Evolutionary conservation across 1,284 basidiomycete genomes (phyloP), one percentile per base, ranked within the genome.

Genomic region (Heliocybe sulcata): DNA sequence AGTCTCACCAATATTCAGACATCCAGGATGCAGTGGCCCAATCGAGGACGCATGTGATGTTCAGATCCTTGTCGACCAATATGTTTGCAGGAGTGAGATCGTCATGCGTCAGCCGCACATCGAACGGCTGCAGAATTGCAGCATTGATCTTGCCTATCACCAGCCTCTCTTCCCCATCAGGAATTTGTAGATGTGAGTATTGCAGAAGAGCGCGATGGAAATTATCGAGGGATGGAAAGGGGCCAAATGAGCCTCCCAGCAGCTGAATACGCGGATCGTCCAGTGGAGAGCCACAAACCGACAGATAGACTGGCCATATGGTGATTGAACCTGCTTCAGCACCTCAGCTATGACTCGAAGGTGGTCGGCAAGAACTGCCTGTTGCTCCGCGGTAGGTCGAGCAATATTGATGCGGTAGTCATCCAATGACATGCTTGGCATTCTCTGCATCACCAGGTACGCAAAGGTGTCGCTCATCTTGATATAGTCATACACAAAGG

Each of bases 1-100:
- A 25, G 31, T 49, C 61, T 45, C 68, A 65, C 66, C 67, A 69
- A 51, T 68, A 66, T 33, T 61, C 63, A 45, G 66, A 66, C 59
- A 66, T 63, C 66, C 66, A 69, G 9, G 54, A 63, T 2, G 61
- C 61, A 50, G 58, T 62, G 35, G 65, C 62, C 66, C 66, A 69
- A 51, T 67, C 65, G 35, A 68, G 53, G 35, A 69, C 45, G 2
- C 56, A 63, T n/a, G 59, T 56, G 2, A 62, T 61, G 12, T 54
- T 49, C 38, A 52, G 53, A n/a, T 63, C 35, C 16, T 59, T 49
- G 51, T 65, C 64, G 22, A 63, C 61, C 33, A 67, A 57, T 52
- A 68, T 65, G 54, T 67, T 68, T 45, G 63, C 52, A 1, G 59
- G 59, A 4, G 61, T 53, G 9, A 67, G 57, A 54, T 68, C 66